These are phyloP conservation scores for Sextonia rubra DNA, from an alignment of 164 flowering plant genomes.

Conservation along the genomic window DNA sequence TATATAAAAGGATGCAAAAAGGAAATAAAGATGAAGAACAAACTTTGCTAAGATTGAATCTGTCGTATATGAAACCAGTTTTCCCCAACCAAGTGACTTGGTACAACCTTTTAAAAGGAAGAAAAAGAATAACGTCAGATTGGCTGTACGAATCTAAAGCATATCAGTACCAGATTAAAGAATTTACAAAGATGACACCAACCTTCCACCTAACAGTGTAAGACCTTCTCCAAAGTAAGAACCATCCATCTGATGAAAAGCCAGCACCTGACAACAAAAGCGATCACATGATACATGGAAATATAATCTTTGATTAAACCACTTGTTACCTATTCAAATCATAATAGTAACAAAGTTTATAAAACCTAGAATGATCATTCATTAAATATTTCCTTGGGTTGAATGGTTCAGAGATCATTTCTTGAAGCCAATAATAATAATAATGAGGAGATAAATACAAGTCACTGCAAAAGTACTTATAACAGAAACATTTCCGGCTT, in stretches of 20 bases:
- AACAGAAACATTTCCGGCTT: too few species aligned
- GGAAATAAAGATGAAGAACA: constrained; percentile 38
- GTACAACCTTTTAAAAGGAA: constrained; percentile 51
- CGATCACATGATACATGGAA: neutral
- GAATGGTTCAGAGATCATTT: neutral
- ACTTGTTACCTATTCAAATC: neutral
- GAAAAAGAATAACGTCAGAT: constrained; percentile 34
- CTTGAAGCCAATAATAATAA: neutral
- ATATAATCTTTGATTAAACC: neutral
- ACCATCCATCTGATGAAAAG: constrained; percentile 45
- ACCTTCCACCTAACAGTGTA: constrained; percentile 82
- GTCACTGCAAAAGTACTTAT: too few species aligned
- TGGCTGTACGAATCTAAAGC: constrained; percentile 14
- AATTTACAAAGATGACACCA: constrained; percentile 9
- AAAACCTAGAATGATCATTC: neutral
- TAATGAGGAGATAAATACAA: neutral
- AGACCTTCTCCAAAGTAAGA: constrained; percentile 90
- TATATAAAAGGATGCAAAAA: neutral
- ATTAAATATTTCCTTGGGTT: neutral
- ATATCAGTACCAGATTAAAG: neutral
- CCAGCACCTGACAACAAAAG: constrained; percentile 45
- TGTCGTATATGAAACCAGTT: constrained; percentile 83
- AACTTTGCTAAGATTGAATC: constrained; percentile 69
- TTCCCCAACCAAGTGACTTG: constrained; percentile 87
- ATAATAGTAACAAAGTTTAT: neutral